These are phyloP conservation scores for Sicyos edulis DNA, from an alignment of 306 rosid species.

Conservation along the genomic window DNA sequence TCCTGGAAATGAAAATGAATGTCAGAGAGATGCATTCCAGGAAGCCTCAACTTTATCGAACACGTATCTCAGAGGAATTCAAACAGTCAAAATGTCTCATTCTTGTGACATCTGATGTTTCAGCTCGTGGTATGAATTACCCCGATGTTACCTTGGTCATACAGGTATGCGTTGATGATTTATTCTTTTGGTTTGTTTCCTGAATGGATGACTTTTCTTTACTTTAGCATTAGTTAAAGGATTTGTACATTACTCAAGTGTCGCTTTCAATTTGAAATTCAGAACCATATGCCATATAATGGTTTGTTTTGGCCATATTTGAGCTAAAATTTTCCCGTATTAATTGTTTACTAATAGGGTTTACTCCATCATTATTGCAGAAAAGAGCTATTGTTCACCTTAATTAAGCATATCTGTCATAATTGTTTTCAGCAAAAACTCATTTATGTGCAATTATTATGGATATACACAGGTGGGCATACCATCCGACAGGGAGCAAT, in stretches of 20 bases:
- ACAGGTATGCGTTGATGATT: constrained; percentile 42
- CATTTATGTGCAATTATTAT: not conserved
- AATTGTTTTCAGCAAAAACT: not conserved
- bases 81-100: constrained; percentile 57
- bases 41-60: constrained; percentile 76
- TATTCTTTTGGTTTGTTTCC: not conserved
- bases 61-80: constrained; percentile 86
- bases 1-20: constrained; percentile 85
- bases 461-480: constrained; percentile 54
- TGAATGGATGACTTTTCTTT: not conserved
- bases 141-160: constrained; percentile 93
- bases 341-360: not conserved
- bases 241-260: not conserved
- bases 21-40: constrained; percentile 89
- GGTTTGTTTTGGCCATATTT: not conserved
- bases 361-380: not conserved
- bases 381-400: not conserved
- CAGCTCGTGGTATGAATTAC: constrained; percentile 86
- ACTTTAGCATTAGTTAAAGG: not conserved
- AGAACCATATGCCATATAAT: not conserved
- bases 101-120: constrained; percentile 90
- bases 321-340: not conserved
- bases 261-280: not conserved
- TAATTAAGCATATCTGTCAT: not conserved
- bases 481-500: constrained; percentile 78